Conservation (phyloP, 257 asterid genomes). For the Plantago elongata region DNA sequence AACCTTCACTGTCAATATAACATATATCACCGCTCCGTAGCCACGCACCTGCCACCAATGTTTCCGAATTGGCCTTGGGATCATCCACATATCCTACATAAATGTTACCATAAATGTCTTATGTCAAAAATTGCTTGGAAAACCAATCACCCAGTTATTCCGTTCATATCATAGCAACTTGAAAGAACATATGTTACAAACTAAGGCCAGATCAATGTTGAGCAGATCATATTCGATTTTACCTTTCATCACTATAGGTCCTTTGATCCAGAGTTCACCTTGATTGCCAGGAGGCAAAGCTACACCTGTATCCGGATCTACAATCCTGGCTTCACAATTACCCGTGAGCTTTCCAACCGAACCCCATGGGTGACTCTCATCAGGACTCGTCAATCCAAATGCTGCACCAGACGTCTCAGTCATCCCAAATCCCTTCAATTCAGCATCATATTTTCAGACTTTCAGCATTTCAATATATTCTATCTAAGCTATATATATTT, state of each 20-base stretch:
- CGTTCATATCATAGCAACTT: no score
- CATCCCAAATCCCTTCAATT: slow-evolving; percentile 59
- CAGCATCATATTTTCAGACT: background rate
- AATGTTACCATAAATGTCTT: background rate
- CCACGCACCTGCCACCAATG: slow-evolving; percentile 36
- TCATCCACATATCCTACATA: slow-evolving; percentile 40
- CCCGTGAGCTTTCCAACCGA: slow-evolving; percentile 38
- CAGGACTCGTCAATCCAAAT: slow-evolving; percentile 25
- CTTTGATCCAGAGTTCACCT: slow-evolving; percentile 68
- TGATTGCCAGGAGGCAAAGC: slow-evolving; percentile 40
- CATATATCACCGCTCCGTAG: slow-evolving; percentile 53
- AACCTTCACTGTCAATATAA: slow-evolving; percentile 41
- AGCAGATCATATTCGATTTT: background rate
- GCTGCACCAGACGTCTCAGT: slow-evolving; percentile 48
- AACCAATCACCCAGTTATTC: background rate
- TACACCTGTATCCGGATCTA: slow-evolving; percentile 38
- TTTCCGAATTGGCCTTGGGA: slow-evolving; percentile 36
- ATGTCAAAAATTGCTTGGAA: background rate
- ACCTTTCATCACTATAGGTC: slow-evolving; percentile 61
- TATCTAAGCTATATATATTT: background rate
- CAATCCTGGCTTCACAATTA: slow-evolving; percentile 44
- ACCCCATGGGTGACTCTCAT: slow-evolving; percentile 38
- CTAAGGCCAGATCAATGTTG: background rate
- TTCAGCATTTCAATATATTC: background rate
- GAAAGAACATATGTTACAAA: background rate